phyloP scores from a whole-genome alignment of 2,329 filamentous ascomycete genomes.

The Colletotrichum nymphaeae region DNA sequence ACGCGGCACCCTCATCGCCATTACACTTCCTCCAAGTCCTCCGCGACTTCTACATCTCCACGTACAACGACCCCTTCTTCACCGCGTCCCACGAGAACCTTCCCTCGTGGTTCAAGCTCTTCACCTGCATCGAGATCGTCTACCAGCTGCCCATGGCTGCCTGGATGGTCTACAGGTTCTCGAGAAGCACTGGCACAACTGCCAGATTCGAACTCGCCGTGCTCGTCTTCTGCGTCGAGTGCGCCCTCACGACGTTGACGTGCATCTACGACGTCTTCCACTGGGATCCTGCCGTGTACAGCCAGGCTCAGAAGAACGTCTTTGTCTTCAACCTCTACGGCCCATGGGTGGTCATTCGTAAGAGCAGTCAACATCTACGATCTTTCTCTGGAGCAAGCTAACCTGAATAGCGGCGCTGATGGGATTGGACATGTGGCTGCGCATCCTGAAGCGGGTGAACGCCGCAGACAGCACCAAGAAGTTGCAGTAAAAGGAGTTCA shows the following conservation, averaged over 20 bases:
- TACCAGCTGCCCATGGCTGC: constrained; percentile 62
- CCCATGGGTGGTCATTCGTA: constrained; percentile 64
- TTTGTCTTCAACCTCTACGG: constrained; percentile 62
- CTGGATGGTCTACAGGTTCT: constrained; percentile 58
- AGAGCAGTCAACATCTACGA: constrained; percentile 42
- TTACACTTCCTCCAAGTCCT: constrained; percentile 60
- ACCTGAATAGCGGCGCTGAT: constrained; percentile 58
- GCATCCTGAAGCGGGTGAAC: constrained; percentile 59
- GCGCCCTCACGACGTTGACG: constrained; percentile 61
- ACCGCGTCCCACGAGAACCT: constrained; percentile 46
- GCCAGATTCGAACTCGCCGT: constrained; percentile 59
- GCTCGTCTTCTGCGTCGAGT: constrained; percentile 63
- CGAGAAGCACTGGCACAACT: constrained; percentile 44
- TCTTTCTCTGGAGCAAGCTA: background rate
- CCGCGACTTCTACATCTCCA: constrained; percentile 58
- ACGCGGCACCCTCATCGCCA: constrained; percentile 52
- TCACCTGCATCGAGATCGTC: constrained; percentile 61
- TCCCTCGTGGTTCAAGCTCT: constrained; percentile 62
- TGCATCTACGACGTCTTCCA: constrained; percentile 62
- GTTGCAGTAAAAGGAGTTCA: constrained; percentile 45
- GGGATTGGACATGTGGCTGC: constrained; percentile 64
- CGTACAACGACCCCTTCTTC: constrained; percentile 66
- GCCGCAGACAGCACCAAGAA: constrained; percentile 51
- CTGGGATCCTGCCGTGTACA: constrained; percentile 60
- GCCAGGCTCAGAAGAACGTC: constrained; percentile 54